Conservation (phyloP, 177 flowering plant species). For the Tripterygium wilfordii region DNA sequence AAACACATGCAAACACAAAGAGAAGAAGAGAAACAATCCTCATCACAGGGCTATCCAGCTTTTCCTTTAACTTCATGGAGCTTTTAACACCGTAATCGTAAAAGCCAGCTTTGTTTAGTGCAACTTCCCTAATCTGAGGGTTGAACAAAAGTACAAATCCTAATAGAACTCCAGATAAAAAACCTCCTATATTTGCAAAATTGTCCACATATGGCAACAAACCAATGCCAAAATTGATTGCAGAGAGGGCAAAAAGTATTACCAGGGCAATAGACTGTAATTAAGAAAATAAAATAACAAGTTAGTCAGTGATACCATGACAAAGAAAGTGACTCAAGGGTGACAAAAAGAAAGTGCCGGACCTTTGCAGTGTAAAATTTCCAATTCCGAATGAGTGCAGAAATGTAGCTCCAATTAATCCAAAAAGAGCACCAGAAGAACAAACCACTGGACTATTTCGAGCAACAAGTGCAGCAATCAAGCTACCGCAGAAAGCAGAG, state of each 20-base stretch:
- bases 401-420: conserved; percentile 76
- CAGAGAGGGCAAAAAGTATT: conserved; percentile 24
- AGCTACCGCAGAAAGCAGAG: conserved; percentile 62
- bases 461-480: conserved; percentile 57
- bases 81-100: conserved; percentile 38
- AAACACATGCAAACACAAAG: conserved; percentile 54
- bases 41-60: conserved; percentile 52
- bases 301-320: not conserved
- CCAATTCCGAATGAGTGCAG: conserved; percentile 65
- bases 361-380: conserved; percentile 60
- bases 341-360: conserved; percentile 4
- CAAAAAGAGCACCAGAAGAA: conserved; percentile 73
- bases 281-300: conserved; percentile 5
- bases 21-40: conserved; percentile 47
- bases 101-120: conserved; percentile 35
- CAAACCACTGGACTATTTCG: conserved; percentile 48
- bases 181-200: conserved; percentile 68
- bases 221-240: conserved; percentile 51
- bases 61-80: conserved; percentile 37
- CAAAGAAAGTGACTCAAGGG: not conserved
- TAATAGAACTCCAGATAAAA: conserved; percentile 62
- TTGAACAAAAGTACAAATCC: conserved; percentile 57
- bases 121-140: conserved; percentile 35
- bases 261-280: conserved; percentile 52
- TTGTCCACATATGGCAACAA: conserved; percentile 69